Conservation (phyloP, 2,329 filamentous ascomycete species). For the Talaromyces piceae region DNA sequence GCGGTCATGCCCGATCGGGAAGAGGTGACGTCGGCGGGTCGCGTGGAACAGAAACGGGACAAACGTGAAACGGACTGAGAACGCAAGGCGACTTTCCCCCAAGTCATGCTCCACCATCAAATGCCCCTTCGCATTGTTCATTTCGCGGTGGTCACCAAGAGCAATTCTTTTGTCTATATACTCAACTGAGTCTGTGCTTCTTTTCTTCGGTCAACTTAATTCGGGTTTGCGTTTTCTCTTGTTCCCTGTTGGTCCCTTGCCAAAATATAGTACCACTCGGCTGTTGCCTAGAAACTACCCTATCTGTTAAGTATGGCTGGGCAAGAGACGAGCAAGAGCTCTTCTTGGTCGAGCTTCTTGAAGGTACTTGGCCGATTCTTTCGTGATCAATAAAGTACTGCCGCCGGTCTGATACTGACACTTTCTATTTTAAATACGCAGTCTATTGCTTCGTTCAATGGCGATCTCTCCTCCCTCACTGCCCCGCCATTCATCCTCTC, state of each 20-base stretch:
- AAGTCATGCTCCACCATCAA: conserved; percentile 1
- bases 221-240: background rate
- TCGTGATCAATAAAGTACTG: too few relatives aligned
- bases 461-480: conserved; percentile 71
- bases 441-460: conserved; percentile 74
- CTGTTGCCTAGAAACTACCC: background rate
- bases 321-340: conserved; percentile 8
- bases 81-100: background rate
- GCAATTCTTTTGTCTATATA: background rate
- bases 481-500: conserved; percentile 78
- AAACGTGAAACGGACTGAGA: background rate
- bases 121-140: background rate
- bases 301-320: conserved; percentile 6
- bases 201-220: background rate
- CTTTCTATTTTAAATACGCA: conserved; percentile 18
- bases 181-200: background rate
- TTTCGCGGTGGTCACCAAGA: too few relatives aligned
- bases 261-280: background rate
- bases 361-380: too few relatives aligned
- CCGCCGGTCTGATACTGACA: conserved; percentile 1
- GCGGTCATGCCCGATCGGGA: background rate
- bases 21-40: background rate
- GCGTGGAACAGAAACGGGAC: background rate
- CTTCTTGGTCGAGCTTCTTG: conserved; percentile 11
- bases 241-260: too few relatives aligned